Percentiles rank a stretch among this genome's conserved stretches.
Evolutionary conservation across 768 basidiomycete species (phyloP).

Genomic region (Scleroderma bovista): DNA sequence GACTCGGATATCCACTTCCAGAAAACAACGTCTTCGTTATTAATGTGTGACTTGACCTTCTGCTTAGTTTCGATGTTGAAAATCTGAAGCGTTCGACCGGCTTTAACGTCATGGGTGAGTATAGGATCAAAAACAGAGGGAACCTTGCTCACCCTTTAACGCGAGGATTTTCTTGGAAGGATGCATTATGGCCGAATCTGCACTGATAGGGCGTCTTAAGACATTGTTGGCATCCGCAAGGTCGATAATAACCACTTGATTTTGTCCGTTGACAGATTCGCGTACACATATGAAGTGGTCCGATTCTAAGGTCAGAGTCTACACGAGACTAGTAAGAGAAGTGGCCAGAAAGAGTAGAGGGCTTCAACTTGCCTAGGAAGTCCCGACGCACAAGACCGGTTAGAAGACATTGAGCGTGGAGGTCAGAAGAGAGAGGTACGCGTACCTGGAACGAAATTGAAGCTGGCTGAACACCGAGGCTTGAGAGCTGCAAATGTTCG

Average conservation of each 20-base stretch:
- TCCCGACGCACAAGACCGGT: neutral
- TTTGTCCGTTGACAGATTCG: conserved; percentile 90
- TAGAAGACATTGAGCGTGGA: conserved; percentile 13
- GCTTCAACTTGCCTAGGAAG: conserved; percentile 15
- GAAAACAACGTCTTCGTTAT: conserved; percentile 91
- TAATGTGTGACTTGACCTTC: conserved; percentile 94
- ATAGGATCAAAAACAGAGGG: neutral
- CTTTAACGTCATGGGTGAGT: conserved; percentile 37
- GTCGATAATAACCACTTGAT: conserved; percentile 99
- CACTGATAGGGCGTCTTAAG: conserved; percentile 89
- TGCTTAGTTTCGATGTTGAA: conserved; percentile 98
- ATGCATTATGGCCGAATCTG: conserved; percentile 99
- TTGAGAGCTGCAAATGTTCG: conserved; percentile 91
- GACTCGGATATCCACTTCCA: conserved; percentile 98
- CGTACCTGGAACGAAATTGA: conserved; percentile 94
- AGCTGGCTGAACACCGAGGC: conserved; percentile 91
- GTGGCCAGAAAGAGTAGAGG: neutral
- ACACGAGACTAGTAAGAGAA: conserved; percentile 5
- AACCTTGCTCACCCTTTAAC: conserved; percentile 58
- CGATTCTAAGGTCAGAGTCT: conserved; percentile 94
- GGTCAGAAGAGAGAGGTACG: conserved; percentile 30
- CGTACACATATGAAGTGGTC: conserved; percentile 98
- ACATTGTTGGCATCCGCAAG: conserved; percentile 97
- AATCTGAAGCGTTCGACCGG: conserved; percentile 89
- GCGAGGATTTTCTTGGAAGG: conserved; percentile 95